Conservation (phyloP, 768 basidiomycete species). For the Panus rudis region DNA sequence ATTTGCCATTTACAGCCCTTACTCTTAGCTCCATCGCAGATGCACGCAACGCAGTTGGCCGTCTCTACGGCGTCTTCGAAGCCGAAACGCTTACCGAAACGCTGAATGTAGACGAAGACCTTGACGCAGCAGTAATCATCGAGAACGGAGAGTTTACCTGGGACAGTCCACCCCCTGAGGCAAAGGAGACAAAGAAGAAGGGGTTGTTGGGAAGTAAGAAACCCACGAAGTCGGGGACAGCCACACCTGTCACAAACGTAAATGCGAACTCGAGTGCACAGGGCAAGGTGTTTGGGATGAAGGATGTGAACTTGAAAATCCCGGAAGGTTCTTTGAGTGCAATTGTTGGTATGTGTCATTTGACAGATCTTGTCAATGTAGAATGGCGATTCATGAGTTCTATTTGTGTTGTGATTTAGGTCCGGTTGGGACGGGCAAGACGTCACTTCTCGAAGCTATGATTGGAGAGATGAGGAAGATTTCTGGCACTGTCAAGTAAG, state of each 20-base stretch:
- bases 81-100: slow-evolving; percentile 69
- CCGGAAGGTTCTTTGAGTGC: slow-evolving; percentile 76
- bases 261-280: slow-evolving; percentile 27
- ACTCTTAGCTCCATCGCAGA: slow-evolving; percentile 78
- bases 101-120: slow-evolving; percentile 42
- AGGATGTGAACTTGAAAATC: slow-evolving; percentile 57
- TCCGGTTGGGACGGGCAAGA: slow-evolving; percentile 68
- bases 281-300: slow-evolving; percentile 52
- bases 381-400: too few relatives aligned
- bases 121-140: slow-evolving; percentile 62
- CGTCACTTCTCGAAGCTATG: slow-evolving; percentile 63
- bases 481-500: slow-evolving; percentile 44
- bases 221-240: slow-evolving; percentile 14
- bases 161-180: slow-evolving; percentile 61
- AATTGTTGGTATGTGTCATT: slow-evolving; percentile 51
- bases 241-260: slow-evolving; percentile 11
- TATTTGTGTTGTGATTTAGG: not conserved
- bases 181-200: slow-evolving; percentile 22
- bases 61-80: slow-evolving; percentile 75
- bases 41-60: slow-evolving; percentile 70
- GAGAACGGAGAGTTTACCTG: slow-evolving; percentile 37
- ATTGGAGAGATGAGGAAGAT: slow-evolving; percentile 81
- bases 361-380: too few relatives aligned
- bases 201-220: slow-evolving; percentile 31
- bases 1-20: slow-evolving; percentile 36